phyloP scores from a whole-genome alignment of 176 grass and related monocot genomes.

The Canna indica region DNA sequence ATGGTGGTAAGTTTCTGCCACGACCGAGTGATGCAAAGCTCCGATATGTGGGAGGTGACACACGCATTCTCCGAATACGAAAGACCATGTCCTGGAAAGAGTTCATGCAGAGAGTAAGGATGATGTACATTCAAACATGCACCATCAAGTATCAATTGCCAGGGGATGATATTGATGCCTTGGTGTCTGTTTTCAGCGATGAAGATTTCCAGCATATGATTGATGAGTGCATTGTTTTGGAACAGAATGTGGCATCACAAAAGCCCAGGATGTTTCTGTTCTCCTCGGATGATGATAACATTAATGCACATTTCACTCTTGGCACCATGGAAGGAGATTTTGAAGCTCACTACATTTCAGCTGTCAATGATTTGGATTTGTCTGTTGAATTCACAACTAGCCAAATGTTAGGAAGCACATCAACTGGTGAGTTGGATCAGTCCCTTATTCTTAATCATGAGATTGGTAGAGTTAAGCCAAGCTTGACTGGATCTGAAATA shows the following conservation, averaged over 20 bases:
- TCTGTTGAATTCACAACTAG: constrained; percentile 20
- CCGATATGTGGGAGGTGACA: constrained; percentile 68
- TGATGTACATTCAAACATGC: constrained; percentile 30
- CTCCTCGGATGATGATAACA: constrained; percentile 41
- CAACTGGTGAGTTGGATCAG: constrained; percentile 28
- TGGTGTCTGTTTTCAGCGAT: constrained; percentile 65
- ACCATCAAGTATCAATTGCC: constrained; percentile 84
- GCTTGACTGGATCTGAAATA: neutral
- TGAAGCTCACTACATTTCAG: constrained; percentile 47
- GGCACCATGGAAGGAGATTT: constrained; percentile 28
- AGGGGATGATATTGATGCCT: constrained; percentile 55
- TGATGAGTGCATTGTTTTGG: constrained; percentile 53
- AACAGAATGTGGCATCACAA: constrained; percentile 19
- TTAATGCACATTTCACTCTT: constrained; percentile 24
- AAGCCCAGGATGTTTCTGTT: constrained; percentile 71
- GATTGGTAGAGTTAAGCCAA: constrained; percentile 1
- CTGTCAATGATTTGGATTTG: constrained; percentile 43
- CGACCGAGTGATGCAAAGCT: constrained; percentile 62
- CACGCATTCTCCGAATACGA: constrained; percentile 45
- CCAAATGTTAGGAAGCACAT: constrained; percentile 17
- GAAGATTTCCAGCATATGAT: constrained; percentile 78
- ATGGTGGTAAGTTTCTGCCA: constrained; percentile 64
- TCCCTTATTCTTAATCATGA: constrained; percentile 18
- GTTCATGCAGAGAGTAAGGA: constrained; percentile 35
- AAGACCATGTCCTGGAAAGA: constrained; percentile 57